Evolutionary conservation across 2,329 filamentous ascomycete genomes (phyloP), one percentile per base, ranked within the genome.

Genomic region (Neonectria neomacrospora): DNA sequence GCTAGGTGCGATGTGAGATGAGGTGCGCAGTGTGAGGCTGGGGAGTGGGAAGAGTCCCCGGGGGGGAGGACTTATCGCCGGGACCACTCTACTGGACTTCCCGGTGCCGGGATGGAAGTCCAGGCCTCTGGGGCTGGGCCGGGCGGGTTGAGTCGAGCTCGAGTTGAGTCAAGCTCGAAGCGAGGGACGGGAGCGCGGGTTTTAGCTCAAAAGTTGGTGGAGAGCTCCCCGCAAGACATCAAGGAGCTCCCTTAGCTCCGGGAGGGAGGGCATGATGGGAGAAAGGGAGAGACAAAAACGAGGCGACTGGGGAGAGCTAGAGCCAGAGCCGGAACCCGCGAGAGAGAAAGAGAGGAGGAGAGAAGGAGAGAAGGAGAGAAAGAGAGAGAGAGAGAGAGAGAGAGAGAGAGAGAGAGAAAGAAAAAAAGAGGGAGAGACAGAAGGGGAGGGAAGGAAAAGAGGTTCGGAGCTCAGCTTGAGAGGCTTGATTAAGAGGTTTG

Each of bases 161-260:
- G 47, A 28, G 44, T 23, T 23, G n/a, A 45, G 42, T 23, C 42
- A 23, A 47, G 53, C 37, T 44, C 23, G n/a, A 42, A 45, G 37
- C 53, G n/a, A 23, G 30, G 18, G n/a, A 32, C 47, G 47, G 47
- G 47, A 50, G 26, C 47, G 47, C 47, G 26, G 47, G 26, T 32
- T 32, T 50, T 50, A 50, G 45, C 23, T 7, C 26, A n/a, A 8
- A n/a, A 10, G 16, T 48, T 18, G 47, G 47, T 50, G 28, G 47
- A 50, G n/a, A 50, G 47, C 47, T 30, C 45, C 26, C 45, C 45
- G 23, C 45, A 26, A 5, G 20, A 28, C 26, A n/a, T 6, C 16
- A n/a, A 18, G 45, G 26, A 48, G 45, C 45, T 50, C 47, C 28
- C n/a, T 50, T 50, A 34, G 47, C 47, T 50, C 28, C 47, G 10